Conservation (phyloP, 495 filamentous ascomycete genomes). For the Penicillium pancosmium region DNA sequence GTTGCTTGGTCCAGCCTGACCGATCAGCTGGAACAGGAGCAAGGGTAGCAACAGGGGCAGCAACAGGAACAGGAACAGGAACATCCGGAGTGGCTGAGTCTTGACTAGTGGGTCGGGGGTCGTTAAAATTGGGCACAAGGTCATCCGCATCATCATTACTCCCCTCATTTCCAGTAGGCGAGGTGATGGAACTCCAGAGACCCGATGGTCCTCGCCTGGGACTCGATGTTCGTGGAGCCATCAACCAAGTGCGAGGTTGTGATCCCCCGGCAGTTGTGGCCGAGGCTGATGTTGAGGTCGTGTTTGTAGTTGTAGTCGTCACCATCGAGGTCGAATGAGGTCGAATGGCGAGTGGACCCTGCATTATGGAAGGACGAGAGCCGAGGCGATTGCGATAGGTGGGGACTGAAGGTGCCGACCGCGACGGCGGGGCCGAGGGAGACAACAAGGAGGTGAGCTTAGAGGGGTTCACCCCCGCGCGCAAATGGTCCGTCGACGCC, state of each 20-base stretch:
- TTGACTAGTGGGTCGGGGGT: constrained; percentile 21
- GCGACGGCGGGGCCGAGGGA: constrained; percentile 27
- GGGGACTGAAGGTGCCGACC: constrained; percentile 25
- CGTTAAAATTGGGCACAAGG: constrained; percentile 42
- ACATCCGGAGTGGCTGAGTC: constrained; percentile 19
- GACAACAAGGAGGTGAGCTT: constrained; percentile 33
- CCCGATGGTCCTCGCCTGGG: constrained; percentile 28
- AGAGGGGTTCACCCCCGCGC: constrained; percentile 49
- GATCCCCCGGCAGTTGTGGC: constrained; percentile 4
- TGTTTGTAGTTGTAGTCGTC: neutral
- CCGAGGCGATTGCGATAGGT: constrained; percentile 36
- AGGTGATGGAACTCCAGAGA: constrained; percentile 40
- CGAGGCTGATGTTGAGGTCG: neutral
- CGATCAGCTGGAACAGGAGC: constrained; percentile 4
- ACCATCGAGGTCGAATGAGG: constrained; percentile 9
- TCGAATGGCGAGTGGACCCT: constrained; percentile 28
- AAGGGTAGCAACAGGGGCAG: no score
- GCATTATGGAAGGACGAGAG: constrained; percentile 30
- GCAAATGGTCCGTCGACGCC: constrained; percentile 81
- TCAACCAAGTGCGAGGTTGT: constrained; percentile 31
- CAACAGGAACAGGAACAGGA: no score
- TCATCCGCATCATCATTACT: constrained; percentile 31
- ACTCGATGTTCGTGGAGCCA: constrained; percentile 25
- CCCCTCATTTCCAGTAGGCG: constrained; percentile 10
- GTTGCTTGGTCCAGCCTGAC: constrained; percentile 27